Evolutionary conservation across 1,139 yeast genomes (phyloP), one percentile per base, ranked within the genome.

Genomic region (Pichia sp.): DNA sequence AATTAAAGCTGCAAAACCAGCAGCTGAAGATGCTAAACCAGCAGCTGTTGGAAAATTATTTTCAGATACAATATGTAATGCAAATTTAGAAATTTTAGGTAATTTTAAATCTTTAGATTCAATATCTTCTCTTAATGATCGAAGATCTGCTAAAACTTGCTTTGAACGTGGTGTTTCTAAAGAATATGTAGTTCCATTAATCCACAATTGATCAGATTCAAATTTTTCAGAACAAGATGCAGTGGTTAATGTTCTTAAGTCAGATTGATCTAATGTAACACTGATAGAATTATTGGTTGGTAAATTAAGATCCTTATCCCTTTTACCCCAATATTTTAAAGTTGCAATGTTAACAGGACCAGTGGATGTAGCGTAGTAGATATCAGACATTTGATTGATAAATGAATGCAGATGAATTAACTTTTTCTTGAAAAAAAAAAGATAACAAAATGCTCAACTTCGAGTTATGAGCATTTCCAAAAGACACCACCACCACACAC

Each of bases 1-100:
- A 25, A 91, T 94, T 50, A 91, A 72, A 5, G 98, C 98, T 37
- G 98, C 96, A 63, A 88, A 89, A 0, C 99, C 99, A 10, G 97
- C 96, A 10, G 98, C 98, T 8, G 95, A 84, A 1, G 96, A 87
- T 0, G 98, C 98, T 52, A 91, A 74, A 3, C 98, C 98, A 14
- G 98, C 98, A 30, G 98, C 98, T 21, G 98, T 91, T 38, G 99
- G 99, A 72, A 91, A 91, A 66, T 93, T 93, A 69, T 91, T 91
- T 61, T 87, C 95, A 18, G 95, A 81, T 6, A 86, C 95, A 53
- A 91, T 84, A 57, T 82, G 89, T 46, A 91, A 69, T 43, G 74
- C 72, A 73, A 73, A 79, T 23, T 68, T 55, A 32, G 94, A 74
- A 51, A 91, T 65, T 52, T 74, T 73, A 19, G 87, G 82, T 48